These are phyloP conservation scores for Cadophora sp. DNA, from an alignment of 2,329 filamentous ascomycete genomes.

Conservation along the genomic window DNA sequence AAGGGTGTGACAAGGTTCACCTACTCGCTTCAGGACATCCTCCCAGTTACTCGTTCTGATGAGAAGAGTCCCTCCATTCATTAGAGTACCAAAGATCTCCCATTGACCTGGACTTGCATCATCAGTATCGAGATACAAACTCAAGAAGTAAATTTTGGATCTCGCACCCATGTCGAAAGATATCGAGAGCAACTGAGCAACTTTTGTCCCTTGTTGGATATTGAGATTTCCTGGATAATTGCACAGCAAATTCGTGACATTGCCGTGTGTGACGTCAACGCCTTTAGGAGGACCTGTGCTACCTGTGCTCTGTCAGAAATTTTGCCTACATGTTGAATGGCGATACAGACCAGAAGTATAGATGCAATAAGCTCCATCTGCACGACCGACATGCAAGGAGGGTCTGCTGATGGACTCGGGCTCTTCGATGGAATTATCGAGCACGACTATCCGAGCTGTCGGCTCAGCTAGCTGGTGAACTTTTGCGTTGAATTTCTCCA, in stretches of 20 bases:
- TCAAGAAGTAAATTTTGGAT: background rate
- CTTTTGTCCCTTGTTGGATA: conserved; percentile 56
- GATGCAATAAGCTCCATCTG: conserved; percentile 36
- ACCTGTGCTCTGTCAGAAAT: conserved; percentile 34
- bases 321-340: conserved; percentile 52
- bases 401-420: conserved; percentile 17
- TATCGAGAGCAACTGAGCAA: conserved; percentile 63
- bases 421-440: conserved; percentile 22
- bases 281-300: conserved; percentile 86
- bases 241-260: conserved; percentile 60
- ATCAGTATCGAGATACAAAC: conserved; percentile 1
- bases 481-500: conserved; percentile 45
- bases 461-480: conserved; percentile 34
- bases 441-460: conserved; percentile 23
- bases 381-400: conserved; percentile 18
- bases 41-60: conserved; percentile 58
- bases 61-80: conserved; percentile 63
- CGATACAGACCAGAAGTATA: conserved; percentile 39
- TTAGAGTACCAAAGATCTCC: conserved; percentile 63
- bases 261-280: conserved; percentile 66
- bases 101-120: conserved; percentile 55
- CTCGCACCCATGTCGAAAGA: conserved; percentile 67
- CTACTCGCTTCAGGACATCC: conserved; percentile 53
- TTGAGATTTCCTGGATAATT: conserved; percentile 57
- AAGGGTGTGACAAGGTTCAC: conserved; percentile 7